A percentile compares a stretch with the other conserved stretches of the same genome.
These are phyloP conservation scores for Trematosphaeria pertusa DNA, from an alignment of 2,329 filamentous ascomycete species.

Conservation along the genomic window DNA sequence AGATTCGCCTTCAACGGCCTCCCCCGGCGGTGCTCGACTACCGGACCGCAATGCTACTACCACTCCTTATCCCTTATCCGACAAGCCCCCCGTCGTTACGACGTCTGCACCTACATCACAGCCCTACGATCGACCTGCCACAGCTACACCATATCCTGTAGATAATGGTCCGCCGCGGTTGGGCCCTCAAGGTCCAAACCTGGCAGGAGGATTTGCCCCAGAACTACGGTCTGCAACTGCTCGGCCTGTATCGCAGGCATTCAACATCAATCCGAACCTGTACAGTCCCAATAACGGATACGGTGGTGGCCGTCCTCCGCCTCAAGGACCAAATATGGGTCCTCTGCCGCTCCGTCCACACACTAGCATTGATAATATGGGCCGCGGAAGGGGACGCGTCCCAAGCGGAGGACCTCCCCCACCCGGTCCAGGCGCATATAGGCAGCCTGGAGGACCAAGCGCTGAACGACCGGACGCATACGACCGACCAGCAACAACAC, in stretches of 20 bases:
- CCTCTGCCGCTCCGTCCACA: slow-evolving; percentile 45
- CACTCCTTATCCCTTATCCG: slow-evolving; percentile 54
- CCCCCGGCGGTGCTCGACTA: slow-evolving; percentile 27
- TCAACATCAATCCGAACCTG: slow-evolving; percentile 57
- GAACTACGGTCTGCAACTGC: slow-evolving; percentile 59
- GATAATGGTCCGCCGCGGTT: slow-evolving; percentile 67
- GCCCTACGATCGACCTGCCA: slow-evolving; percentile 54
- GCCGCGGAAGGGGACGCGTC: slow-evolving; percentile 40
- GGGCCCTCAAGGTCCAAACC: slow-evolving; percentile 33
- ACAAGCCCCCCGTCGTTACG: slow-evolving; percentile 47
- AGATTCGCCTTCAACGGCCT: slow-evolving; percentile 26
- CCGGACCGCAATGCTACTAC: slow-evolving; percentile 44
- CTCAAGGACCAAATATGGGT: slow-evolving; percentile 35
- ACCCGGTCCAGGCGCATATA: slow-evolving; percentile 42
- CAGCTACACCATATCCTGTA: slow-evolving; percentile 73
- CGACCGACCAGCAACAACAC: slow-evolving; percentile 48
- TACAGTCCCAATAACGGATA: slow-evolving; percentile 43
- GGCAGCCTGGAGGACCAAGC: slow-evolving; percentile 48
- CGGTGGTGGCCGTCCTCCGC: slow-evolving; percentile 36
- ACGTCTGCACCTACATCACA: slow-evolving; percentile 26
- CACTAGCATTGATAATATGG: slow-evolving; percentile 46
- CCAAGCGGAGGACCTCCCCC: slow-evolving; percentile 37
- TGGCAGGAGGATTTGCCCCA: slow-evolving; percentile 52
- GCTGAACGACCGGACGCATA: slow-evolving; percentile 44
- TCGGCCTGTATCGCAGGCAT: slow-evolving; percentile 57